Conservation (phyloP, 345 rosid species). For the Linum trigynum region DNA sequence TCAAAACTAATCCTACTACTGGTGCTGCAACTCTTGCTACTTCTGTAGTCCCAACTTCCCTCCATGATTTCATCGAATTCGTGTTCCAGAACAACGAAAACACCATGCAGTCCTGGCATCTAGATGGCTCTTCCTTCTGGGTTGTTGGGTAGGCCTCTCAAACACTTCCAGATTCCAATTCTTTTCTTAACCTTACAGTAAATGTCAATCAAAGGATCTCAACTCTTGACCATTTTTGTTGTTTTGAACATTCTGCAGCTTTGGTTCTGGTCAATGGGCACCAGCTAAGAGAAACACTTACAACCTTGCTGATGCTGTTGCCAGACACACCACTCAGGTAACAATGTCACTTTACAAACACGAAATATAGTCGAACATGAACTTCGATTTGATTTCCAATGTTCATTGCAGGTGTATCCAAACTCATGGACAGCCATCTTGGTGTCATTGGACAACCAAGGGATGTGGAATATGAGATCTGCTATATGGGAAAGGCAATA, state of each 20-base stretch:
- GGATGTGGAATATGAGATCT: conserved; percentile 97
- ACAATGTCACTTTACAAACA: background rate
- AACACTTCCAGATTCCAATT: background rate
- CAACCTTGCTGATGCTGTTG: conserved; percentile 63
- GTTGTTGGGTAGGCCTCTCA: conserved; percentile 59
- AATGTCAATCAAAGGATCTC: background rate
- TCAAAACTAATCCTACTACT: conserved; percentile 44
- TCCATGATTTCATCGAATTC: conserved; percentile 62
- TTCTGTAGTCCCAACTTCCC: conserved; percentile 46
- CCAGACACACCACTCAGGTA: conserved; percentile 89
- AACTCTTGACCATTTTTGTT: conserved; percentile 8
- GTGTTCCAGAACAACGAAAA: conserved; percentile 71
- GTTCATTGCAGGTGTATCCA: conserved; percentile 59
- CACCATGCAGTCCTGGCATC: conserved; percentile 81
- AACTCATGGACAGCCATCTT: conserved; percentile 71
- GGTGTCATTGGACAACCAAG: conserved; percentile 84
- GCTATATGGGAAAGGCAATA: conserved; percentile 83
- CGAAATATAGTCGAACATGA: background rate
- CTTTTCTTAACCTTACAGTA: background rate
- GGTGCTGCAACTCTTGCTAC: conserved; percentile 45
- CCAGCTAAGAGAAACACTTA: conserved; percentile 41
- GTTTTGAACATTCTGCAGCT: conserved; percentile 29
- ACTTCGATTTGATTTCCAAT: background rate
- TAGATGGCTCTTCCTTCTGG: conserved; percentile 92
- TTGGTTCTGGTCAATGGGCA: conserved; percentile 69